A percentile compares a stretch with the other conserved stretches of the same genome.
Evolutionary conservation across 1,284 basidiomycete genomes (phyloP).

Genomic region (Waitea zeae): DNA sequence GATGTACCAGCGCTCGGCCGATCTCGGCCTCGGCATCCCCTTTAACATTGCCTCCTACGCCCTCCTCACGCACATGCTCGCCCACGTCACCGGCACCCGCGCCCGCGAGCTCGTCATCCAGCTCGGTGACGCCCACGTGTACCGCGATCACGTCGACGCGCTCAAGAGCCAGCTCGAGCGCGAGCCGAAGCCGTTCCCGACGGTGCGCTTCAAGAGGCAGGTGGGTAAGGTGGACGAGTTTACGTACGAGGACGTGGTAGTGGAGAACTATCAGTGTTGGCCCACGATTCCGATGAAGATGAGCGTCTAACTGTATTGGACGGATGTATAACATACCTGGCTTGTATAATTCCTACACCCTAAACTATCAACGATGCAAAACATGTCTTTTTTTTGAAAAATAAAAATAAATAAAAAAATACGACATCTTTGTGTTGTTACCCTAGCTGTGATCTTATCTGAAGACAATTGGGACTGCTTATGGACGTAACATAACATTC

Average conservation of each 20-base stretch:
- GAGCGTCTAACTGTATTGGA: conserved; percentile 60
- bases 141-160: conserved; percentile 83
- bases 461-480: no score
- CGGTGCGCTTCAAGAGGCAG: conserved; percentile 50
- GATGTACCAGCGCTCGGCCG: conserved; percentile 97
- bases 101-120: conserved; percentile 84
- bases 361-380: no score
- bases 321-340: no score
- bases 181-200: conserved; percentile 74
- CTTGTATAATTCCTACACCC: no score
- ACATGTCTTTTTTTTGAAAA: no score
- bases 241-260: conserved; percentile 62
- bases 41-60: conserved; percentile 99
- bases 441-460: no score
- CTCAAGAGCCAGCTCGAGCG: conserved; percentile 70
- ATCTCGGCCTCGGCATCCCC: conserved; percentile 90
- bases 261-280: conserved; percentile 79
- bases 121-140: conserved; percentile 95
- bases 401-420: no score
- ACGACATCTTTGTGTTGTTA: no score
- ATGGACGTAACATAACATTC: no score
- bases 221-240: conserved; percentile 74
- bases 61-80: conserved; percentile 92
- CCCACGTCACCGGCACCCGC: conserved; percentile 74
- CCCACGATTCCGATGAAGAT: conserved; percentile 93